These are phyloP conservation scores for Gossypium mustelinum DNA, from an alignment of 345 rosid species.

Conservation along the genomic window DNA sequence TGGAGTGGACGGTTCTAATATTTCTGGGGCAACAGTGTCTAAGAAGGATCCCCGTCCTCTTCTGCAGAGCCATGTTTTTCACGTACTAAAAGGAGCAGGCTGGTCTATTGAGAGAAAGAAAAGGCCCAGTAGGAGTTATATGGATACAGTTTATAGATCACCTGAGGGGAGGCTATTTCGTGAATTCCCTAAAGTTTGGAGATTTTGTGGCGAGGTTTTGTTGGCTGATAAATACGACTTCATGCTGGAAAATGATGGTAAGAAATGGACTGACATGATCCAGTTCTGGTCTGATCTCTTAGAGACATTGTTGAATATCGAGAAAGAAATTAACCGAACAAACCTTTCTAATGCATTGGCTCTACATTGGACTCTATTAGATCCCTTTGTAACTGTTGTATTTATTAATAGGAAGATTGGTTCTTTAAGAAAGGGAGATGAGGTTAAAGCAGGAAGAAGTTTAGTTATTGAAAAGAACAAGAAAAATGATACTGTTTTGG, in stretches of 20 bases:
- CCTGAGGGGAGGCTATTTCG: constrained; percentile 60
- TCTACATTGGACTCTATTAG: constrained; percentile 65
- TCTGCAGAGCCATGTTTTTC: constrained; percentile 50
- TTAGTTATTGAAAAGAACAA: constrained; percentile 27
- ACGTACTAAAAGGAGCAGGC: constrained; percentile 51
- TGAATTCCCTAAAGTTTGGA: constrained; percentile 82
- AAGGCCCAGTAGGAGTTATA: constrained; percentile 51
- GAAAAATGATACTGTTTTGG: constrained; percentile 25
- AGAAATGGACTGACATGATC: constrained; percentile 64
- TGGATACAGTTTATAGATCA: constrained; percentile 54
- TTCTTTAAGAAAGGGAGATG: constrained; percentile 67
- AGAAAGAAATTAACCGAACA: constrained; percentile 45
- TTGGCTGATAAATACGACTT: constrained; percentile 35
- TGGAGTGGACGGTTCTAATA: constrained; percentile 19
- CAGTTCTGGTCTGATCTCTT: constrained; percentile 68
- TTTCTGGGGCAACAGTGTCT: constrained; percentile 34
- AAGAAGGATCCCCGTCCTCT: constrained; percentile 66
- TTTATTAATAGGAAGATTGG: constrained; percentile 72
- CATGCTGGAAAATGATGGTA: constrained; percentile 39
- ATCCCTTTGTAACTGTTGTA: constrained; percentile 82
- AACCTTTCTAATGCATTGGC: constrained; percentile 44
- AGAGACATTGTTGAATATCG: constrained; percentile 43
- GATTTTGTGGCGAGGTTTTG: constrained; percentile 50
- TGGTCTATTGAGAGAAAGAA: constrained; percentile 62
- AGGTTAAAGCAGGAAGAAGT: constrained; percentile 51